Conservation (phyloP, 2,329 filamentous ascomycete species). For the Aspergillus melleus region DNA sequence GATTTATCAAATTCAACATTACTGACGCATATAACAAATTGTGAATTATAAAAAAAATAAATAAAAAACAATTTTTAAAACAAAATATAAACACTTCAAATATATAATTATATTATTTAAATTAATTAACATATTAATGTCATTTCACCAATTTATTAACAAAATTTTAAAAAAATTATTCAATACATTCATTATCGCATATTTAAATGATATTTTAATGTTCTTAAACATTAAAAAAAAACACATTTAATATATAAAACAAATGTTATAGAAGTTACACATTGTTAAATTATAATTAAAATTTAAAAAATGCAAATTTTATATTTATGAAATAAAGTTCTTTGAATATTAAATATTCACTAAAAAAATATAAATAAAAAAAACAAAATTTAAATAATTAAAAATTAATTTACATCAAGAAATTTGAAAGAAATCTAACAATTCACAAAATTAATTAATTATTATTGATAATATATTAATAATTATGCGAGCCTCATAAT, state of each 20-base stretch:
- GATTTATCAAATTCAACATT: conserved; percentile 17
- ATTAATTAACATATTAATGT: conserved; percentile 13
- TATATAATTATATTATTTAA: conserved; percentile 33
- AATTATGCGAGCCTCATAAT: background rate
- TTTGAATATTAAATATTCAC: background rate
- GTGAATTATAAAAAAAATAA: conserved; percentile 26
- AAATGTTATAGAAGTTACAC: conserved; percentile 2
- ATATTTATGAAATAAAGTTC: background rate
- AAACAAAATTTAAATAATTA: background rate
- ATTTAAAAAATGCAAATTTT: conserved; percentile 1
- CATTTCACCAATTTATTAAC: conserved; percentile 5
- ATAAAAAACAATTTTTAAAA: conserved; percentile 34
- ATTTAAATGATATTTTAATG: conserved; percentile 4
- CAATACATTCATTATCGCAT: conserved; percentile 1
- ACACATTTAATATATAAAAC: background rate
- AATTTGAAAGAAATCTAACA: background rate
- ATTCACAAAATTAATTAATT: background rate
- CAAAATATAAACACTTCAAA: conserved; percentile 26
- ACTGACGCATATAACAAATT: conserved; percentile 18
- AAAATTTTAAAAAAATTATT: conserved; percentile 3
- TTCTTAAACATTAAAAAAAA: conserved; percentile 4
- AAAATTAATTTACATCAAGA: background rate
- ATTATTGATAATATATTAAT: background rate
- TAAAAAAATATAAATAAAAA: background rate
- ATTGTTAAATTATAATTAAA: background rate